Evolutionary conservation across 257 asterid species (phyloP), one percentile per base, ranked within the genome.

Genomic region (Asclepias syriaca): DNA sequence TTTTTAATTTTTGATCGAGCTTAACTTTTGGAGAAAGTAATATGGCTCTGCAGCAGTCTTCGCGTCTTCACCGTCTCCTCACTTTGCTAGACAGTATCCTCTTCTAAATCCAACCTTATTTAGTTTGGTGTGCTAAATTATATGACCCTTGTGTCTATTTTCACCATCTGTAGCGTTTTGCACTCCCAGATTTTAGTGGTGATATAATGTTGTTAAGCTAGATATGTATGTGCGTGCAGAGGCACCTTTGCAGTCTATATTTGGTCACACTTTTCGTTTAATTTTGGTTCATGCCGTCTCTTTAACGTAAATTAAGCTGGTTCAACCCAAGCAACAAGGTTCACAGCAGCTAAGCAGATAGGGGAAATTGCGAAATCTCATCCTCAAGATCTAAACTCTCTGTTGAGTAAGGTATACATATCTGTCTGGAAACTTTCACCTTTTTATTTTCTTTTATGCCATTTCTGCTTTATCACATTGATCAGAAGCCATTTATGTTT

Each of bases 71-170:
- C 54, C 97, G 99, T 76, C 86, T 95, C 77, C 97, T 95, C 75
- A 95, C 98, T 75, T 84, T 95, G 73, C 73, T 95, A 89, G 99
- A 95, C 87, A 87, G 99, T 95, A 95, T 95, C 99, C 98, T 88
- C 64, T 72, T 69, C 37, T 45, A 34, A 67, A 57, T 65, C 48
- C 18, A 32, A 13, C 24, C 45, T 60, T 73, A 61, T 48, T 48
- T 53, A 55, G 66, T 68, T 24, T 48, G 21, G 46, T 0, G 14
- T 72, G 49, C 43, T 39, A 18, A 64, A 63, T 37, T 43, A 16
- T 63, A 63, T 8, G 2, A 7, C 24, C 13, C 48, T 5, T 15
- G 15, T 18, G 37, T 64, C 49, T 37, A 8, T 32, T 63, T 18
- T 64, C 68, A 64, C 16, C 63, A 27, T 32, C 22, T 18, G n/a